Evolutionary conservation across 2,329 filamentous ascomycete genomes (phyloP).

Genomic region (Aspergillus floridensis): DNA sequence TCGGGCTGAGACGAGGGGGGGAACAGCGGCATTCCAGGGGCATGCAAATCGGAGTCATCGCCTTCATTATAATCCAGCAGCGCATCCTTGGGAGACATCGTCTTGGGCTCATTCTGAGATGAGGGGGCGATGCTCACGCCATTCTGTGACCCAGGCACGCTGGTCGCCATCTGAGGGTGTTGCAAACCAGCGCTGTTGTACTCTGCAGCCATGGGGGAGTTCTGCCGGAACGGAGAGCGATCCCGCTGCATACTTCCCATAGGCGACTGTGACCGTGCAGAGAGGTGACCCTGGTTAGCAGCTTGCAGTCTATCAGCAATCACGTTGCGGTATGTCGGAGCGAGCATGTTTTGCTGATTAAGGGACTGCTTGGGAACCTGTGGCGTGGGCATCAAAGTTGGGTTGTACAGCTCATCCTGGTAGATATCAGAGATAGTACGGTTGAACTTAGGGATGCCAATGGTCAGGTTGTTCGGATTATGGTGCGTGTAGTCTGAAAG

Average conservation of each 20-base stretch:
- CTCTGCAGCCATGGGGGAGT: slow-evolving; percentile 59
- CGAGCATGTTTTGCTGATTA: slow-evolving; percentile 35
- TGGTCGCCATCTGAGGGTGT: slow-evolving; percentile 43
- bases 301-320: slow-evolving; percentile 76
- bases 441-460: slow-evolving; percentile 70
- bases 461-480: slow-evolving; percentile 34
- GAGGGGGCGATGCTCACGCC: slow-evolving; percentile 33
- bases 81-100: slow-evolving; percentile 92
- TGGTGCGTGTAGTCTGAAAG: slow-evolving; percentile 56
- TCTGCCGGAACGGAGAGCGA: slow-evolving; percentile 77
- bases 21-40: slow-evolving; percentile 59
- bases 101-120: slow-evolving; percentile 60
- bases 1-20: slow-evolving; percentile 57
- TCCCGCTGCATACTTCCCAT: slow-evolving; percentile 56
- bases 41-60: slow-evolving; percentile 50
- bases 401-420: slow-evolving; percentile 77
- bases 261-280: slow-evolving; percentile 60
- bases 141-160: slow-evolving; percentile 32
- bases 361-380: slow-evolving; percentile 37
- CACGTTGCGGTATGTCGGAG: slow-evolving; percentile 59
- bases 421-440: slow-evolving; percentile 84
- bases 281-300: slow-evolving; percentile 71
- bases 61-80: slow-evolving; percentile 78
- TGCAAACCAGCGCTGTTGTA: slow-evolving; percentile 36
- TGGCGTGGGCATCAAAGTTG: slow-evolving; percentile 38